Conservation (phyloP, 2,329 filamentous ascomycete genomes). For the Fusarium neocosmosporiellum region DNA sequence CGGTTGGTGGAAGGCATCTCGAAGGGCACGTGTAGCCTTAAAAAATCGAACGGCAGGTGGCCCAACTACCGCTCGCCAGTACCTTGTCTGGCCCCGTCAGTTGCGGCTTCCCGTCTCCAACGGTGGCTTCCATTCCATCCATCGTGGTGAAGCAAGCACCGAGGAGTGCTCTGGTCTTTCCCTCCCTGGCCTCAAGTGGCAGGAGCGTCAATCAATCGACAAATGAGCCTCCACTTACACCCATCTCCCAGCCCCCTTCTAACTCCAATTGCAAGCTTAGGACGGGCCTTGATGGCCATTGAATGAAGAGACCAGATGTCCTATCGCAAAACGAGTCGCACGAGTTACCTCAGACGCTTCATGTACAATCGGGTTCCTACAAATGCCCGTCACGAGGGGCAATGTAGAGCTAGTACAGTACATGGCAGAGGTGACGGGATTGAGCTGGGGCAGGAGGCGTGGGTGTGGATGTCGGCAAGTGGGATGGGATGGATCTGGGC, state of each 20-base stretch:
- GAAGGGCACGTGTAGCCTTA: not conserved
- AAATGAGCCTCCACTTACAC: not conserved
- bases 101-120: conserved; percentile 10
- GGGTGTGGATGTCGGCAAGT: conserved; percentile 27
- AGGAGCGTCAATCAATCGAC: not conserved
- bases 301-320: not conserved
- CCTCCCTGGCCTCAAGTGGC: not conserved
- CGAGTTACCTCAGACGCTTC: not conserved
- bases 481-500: conserved; percentile 21
- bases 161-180: not conserved
- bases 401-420: conserved; percentile 7
- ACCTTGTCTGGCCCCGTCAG: conserved; percentile 7
- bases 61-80: conserved; percentile 2
- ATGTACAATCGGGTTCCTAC: not conserved
- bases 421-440: conserved; percentile 8
- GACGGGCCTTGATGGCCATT: not conserved
- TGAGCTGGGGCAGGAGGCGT: conserved; percentile 19
- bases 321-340: not conserved
- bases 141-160: not conserved
- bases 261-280: not conserved
- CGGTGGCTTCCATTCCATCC: not conserved
- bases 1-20: not conserved
- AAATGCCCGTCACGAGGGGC: not conserved
- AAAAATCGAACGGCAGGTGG: not conserved
- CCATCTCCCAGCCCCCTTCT: not conserved